Evolutionary conservation across 805 yeast genomes (phyloP).

Genomic region (Teunomyces panamensis): DNA sequence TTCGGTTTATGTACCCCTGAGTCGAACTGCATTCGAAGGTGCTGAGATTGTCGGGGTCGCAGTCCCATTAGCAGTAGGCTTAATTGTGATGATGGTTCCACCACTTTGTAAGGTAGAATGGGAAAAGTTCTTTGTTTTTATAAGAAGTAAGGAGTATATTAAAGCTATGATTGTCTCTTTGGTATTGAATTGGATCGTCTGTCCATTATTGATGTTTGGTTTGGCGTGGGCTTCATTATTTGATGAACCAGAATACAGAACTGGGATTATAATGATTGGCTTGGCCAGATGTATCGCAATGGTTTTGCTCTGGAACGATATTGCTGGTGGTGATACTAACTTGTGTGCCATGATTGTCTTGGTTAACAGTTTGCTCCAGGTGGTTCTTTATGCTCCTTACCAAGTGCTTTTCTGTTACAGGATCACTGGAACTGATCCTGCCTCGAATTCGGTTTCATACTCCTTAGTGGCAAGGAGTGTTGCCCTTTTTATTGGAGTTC

Average conservation of each 20-base stretch:
- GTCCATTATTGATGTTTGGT: slow-evolving; percentile 57
- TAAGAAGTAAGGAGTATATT: slow-evolving; percentile 8
- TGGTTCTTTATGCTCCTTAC: slow-evolving; percentile 52
- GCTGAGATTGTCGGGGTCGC: slow-evolving; percentile 37
- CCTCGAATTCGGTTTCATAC: slow-evolving; percentile 22
- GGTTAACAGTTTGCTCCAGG: slow-evolving; percentile 49
- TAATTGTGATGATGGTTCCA: slow-evolving; percentile 57
- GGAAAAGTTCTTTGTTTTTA: slow-evolving; percentile 34
- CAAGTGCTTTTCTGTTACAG: slow-evolving; percentile 47
- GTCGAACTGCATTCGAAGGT: slow-evolving; percentile 34
- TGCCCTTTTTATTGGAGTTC: slow-evolving; percentile 53
- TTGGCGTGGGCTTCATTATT: slow-evolving; percentile 52
- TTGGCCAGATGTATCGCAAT: slow-evolving; percentile 60
- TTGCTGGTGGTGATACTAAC: slow-evolving; percentile 50
- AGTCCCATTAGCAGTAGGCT: slow-evolving; percentile 47
- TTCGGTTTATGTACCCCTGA: slow-evolving; percentile 39
- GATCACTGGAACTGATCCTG: slow-evolving; percentile 30
- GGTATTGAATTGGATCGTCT: slow-evolving; percentile 51
- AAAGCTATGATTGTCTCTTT: slow-evolving; percentile 27
- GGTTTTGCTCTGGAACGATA: slow-evolving; percentile 58
- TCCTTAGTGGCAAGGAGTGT: slow-evolving; percentile 47
- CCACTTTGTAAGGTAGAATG: slow-evolving; percentile 53
- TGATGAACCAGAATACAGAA: slow-evolving; percentile 46
- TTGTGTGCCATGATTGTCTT: slow-evolving; percentile 53
- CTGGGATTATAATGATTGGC: slow-evolving; percentile 59